phyloP scores from a whole-genome alignment of 352 stramenopile species.

The Phytophthora sojae region DNA sequence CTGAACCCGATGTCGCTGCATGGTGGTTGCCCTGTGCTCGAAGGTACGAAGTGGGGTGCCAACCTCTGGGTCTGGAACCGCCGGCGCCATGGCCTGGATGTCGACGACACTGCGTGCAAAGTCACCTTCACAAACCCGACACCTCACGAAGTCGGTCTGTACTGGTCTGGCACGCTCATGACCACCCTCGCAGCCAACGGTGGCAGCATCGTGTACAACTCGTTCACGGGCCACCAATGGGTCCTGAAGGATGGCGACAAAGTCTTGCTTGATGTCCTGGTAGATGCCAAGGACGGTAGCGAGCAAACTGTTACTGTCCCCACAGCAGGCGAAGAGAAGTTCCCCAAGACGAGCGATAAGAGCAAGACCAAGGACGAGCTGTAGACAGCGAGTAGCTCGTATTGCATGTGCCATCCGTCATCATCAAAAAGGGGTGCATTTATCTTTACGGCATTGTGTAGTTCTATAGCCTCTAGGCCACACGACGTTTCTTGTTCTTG shows the following conservation, averaged over 20 bases:
- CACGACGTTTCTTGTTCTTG: conserved; percentile 70
- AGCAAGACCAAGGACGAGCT: conserved; percentile 57
- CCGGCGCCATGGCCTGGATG: conserved; percentile 72
- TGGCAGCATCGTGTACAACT: conserved; percentile 61
- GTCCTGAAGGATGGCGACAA: conserved; percentile 60
- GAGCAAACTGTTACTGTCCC: conserved; percentile 61
- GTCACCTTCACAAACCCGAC: conserved; percentile 81
- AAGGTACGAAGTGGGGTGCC: conserved; percentile 95
- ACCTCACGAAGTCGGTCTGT: conserved; percentile 55
- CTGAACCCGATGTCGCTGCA: conserved; percentile 90
- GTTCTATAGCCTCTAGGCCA: conserved; percentile 23
- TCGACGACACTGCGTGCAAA: conserved; percentile 49
- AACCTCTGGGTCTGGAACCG: conserved; percentile 98
- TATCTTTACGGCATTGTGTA: conserved; percentile 27
- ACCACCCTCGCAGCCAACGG: conserved; percentile 57
- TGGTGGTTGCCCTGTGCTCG: conserved; percentile 95
- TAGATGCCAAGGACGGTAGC: conserved; percentile 54
- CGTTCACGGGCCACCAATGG: conserved; percentile 77
- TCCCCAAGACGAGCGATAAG: conserved; percentile 21
- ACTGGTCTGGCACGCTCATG: conserved; percentile 80
- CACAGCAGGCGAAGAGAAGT: conserved; percentile 14
- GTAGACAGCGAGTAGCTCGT: conserved; percentile 22
- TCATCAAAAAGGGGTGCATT: conserved; percentile 31
- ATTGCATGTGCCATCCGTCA: conserved; percentile 10
- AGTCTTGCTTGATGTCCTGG: conserved; percentile 63